These are phyloP conservation scores for Gossypium davidsonii DNA, from an alignment of 441 rosid species.

Conservation along the genomic window DNA sequence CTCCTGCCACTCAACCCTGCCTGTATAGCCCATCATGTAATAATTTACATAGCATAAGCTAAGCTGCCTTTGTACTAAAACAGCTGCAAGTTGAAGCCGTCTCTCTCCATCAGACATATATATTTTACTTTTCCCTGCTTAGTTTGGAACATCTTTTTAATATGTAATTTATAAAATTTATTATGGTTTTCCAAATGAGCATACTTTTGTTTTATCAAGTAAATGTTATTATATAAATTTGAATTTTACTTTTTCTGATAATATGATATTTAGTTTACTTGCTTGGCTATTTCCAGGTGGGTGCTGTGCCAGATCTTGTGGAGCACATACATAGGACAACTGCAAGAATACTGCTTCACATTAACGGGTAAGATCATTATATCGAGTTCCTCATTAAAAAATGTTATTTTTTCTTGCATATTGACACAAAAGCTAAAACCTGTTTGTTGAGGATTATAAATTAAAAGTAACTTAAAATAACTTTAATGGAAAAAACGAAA, in stretches of 20 bases:
- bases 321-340: constrained; percentile 81
- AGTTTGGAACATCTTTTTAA: background rate
- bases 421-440: background rate
- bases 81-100: background rate
- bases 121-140: background rate
- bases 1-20: background rate
- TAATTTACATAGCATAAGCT: background rate
- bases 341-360: constrained; percentile 82
- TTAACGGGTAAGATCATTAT: constrained; percentile 62
- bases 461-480: background rate
- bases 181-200: background rate
- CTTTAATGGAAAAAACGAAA: background rate
- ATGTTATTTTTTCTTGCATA: background rate
- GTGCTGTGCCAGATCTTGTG: constrained; percentile 70
- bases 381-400: background rate
- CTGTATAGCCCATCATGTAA: background rate
- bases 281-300: constrained; percentile 57
- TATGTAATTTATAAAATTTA: background rate
- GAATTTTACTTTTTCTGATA: background rate
- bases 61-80: background rate
- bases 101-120: background rate
- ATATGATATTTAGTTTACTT: background rate
- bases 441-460: background rate
- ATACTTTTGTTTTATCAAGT: background rate
- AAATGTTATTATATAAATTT: background rate